Evolutionary conservation across 1,284 basidiomycete species (phyloP).

Genomic region (Calocybe gambosa): DNA sequence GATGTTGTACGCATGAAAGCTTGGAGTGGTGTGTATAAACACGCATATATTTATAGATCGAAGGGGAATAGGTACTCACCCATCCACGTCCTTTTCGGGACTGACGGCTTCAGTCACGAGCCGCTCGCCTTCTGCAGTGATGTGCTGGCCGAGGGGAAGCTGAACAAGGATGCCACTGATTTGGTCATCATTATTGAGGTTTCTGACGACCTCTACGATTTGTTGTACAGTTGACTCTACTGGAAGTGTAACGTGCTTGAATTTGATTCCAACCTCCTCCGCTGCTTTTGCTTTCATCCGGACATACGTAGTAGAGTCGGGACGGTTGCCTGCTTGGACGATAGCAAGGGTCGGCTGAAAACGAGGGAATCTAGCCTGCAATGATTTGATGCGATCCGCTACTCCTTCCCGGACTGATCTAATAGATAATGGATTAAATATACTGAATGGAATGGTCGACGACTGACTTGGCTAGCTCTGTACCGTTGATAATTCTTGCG

Average conservation of each 20-base stretch:
- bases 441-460: background rate
- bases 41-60: slow-evolving; percentile 10
- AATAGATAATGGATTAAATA: background rate
- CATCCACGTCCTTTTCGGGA: slow-evolving; percentile 96
- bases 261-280: slow-evolving; percentile 89
- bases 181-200: slow-evolving; percentile 79
- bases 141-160: slow-evolving; percentile 88
- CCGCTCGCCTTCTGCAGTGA: slow-evolving; percentile 82
- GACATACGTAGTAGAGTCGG: slow-evolving; percentile 91
- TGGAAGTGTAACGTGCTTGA: slow-evolving; percentile 76
- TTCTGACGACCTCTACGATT: slow-evolving; percentile 73
- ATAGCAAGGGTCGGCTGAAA: slow-evolving; percentile 91
- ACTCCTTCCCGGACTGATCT: slow-evolving; percentile 80
- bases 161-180: slow-evolving; percentile 95
- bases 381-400: slow-evolving; percentile 54
- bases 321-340: slow-evolving; percentile 88
- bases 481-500: slow-evolving; percentile 78
- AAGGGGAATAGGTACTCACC: slow-evolving; percentile 40
- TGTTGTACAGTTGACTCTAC: slow-evolving; percentile 71
- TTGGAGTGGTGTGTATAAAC: slow-evolving; percentile 23
- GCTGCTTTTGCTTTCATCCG: slow-evolving; percentile 98
- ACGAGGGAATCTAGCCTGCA: slow-evolving; percentile 64
- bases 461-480: slow-evolving; percentile 76
- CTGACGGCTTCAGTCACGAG: slow-evolving; percentile 91
- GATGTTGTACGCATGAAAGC: slow-evolving; percentile 99